Evolutionary conservation across 257 asterid species (phyloP), one percentile per base, ranked within the genome.

Genomic region (Solanum medicagineum): DNA sequence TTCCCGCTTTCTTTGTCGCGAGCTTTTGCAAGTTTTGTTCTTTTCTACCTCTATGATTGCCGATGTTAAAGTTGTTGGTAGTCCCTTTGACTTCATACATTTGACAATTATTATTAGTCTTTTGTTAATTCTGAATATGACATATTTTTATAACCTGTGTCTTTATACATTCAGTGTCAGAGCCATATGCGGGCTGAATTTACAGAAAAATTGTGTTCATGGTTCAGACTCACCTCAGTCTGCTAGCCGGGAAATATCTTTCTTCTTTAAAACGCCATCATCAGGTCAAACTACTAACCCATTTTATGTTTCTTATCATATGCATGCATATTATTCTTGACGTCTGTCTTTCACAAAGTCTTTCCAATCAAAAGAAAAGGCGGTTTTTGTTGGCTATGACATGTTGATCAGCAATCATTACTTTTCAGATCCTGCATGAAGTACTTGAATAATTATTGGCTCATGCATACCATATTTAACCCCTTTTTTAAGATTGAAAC

Each of bases 191-290:
- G 98, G 98, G 83, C 47, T 91, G 83, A 88, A 90, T 92, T 82
- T 81, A 63, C 88, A 92, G 85, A 89, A 90, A 85, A 95, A 95
- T 89, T 95, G 98, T 83, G 95, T 95, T 85, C 98, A 95, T 32
- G 98, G 97, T 77, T 95, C 98, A 22, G 98, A 95, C 90, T 95
- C 97, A 55, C 93, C 89, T 63, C 89, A 87, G 84, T 92, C 98
- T 88, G 97, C 98, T 42, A 87, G 90, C 66, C 91, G 93, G 89
- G 98, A 94, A 90, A 93, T 90, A 91, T 87, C 90, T 1, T 91
- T 93, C 87, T 94, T 95, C 93, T 92, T 92, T 85, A 88, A 88
- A 84, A 85, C 85, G 75, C 77, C 92, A 54, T 81, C 89, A 84
- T 83, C 95, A 88, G 98, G 98, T 95, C 87, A 90, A 88, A 56